Evolutionary conservation across 441 rosid species (phyloP), one percentile per base, ranked within the genome.

Genomic region (Adansonia gregorii): DNA sequence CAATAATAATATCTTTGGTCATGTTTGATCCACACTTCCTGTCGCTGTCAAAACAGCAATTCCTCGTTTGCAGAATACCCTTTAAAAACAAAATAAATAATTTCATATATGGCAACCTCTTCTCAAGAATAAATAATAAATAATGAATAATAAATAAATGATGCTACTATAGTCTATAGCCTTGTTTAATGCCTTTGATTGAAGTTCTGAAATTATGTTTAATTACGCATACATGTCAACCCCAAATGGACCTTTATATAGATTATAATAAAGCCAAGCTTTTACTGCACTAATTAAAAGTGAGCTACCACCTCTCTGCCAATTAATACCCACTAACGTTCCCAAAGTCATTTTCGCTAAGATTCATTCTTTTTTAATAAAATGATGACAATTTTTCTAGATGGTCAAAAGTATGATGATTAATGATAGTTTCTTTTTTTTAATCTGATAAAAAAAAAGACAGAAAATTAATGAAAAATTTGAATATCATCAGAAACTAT

Each of bases 21-120:
- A 27, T 51, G 74, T 52, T 73, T 56, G 66, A 73, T 73, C 54
- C 66, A 54, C 56, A 27, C 46, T 8, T 15, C 68, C 60, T 43
- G 22, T 76, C 56, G 27, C 52, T 43, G 56, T 43, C 74, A 67
- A 8, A 76, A 76, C 64, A 51, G 73, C 72, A 67, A 76, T 56
- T 31, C 64, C 72, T 19, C 27, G 49, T 8, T 52, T 31, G 74
- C 46, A n/a, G 20, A 35, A 14, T 14, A 7, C 43, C 7, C 65
- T 60, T 24, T 60, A 1, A 51, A 63, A 70, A 24, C 8, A 14
- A 27, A 24, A 6, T 24, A 7, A 22, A 22, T 22, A 27, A 27
- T 14, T 39, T 14, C 22, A 5, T 19, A 67, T 43, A 67, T 63
- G 17, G n/a, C 31, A 67, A 67, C 52, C 71, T 43, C 27, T 43